Evolutionary conservation across 345 rosid genomes (phyloP).

Genomic region (Syzygium aqueum): DNA sequence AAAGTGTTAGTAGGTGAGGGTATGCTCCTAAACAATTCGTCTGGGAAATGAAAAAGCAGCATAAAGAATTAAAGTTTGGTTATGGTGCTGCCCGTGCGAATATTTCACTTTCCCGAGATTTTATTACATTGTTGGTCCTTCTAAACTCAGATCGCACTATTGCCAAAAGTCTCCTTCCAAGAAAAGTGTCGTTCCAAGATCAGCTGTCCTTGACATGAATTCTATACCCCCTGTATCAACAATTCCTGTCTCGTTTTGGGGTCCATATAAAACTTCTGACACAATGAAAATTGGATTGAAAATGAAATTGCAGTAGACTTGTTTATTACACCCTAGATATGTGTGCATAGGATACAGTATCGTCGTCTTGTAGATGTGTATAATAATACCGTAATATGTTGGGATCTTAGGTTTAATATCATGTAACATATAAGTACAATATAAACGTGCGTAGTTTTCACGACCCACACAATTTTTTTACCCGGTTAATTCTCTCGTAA

Average conservation of each 20-base stretch:
- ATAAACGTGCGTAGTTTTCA: too few species aligned
- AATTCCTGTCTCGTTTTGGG: neutral
- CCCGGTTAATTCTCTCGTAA: too few species aligned
- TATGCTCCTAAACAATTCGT: neutral
- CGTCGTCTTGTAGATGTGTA: too few species aligned
- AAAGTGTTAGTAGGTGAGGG: neutral
- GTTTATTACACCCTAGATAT: neutral
- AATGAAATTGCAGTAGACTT: neutral
- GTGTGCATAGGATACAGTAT: too few species aligned
- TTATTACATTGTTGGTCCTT: neutral
- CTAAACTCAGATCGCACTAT: neutral
- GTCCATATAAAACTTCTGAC: too few species aligned
- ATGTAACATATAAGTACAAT: too few species aligned
- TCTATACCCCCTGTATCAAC: neutral
- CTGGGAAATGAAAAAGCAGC: neutral
- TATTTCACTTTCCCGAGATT: neutral
- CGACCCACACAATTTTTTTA: too few species aligned
- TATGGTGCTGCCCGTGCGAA: neutral
- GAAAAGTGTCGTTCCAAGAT: neutral
- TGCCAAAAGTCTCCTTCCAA: neutral
- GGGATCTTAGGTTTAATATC: neutral
- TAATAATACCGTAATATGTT: too few species aligned
- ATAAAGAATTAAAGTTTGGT: neutral
- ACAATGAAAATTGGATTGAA: neutral
- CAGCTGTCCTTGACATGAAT: neutral